Base-by-base conservation (phyloP, 768 basidiomycete species). In the Russula sp. region DNA sequence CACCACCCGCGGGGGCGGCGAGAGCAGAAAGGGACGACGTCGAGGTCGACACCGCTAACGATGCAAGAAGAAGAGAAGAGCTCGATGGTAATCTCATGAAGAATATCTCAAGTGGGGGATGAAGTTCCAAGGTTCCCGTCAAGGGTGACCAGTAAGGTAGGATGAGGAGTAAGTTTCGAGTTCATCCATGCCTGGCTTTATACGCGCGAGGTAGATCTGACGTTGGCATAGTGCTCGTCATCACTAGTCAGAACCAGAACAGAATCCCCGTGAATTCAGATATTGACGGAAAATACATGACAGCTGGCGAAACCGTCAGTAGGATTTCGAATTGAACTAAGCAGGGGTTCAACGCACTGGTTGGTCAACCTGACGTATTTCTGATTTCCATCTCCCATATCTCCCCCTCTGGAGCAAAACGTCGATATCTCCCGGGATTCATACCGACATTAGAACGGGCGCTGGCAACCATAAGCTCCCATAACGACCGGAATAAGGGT, bases 361-460 rank as follows among this genome's bases (percentile, higher is more conserved):
- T 22, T 4, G 35, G 16, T 70, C 61, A 74, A 37, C 66, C 69
- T 32, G 68, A 56, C 60, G 76, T 71, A 11, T 74, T 75, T 69
- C 76, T 71, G 64, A 69, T 68, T 52, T 78, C 81, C 84, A 89
- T 83, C 74, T 89, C 87, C 81, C 83, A 87, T 14, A 82, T 72
- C 64, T 83, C 80, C 49, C 78, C 76, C 51, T 82, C 80, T 37
- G 76, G 78, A 37, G 77, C 73, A 39, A 75, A 76, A 54, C 76
- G 71, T 59, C 77, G 77, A 56, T 73, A 73, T 61, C 72, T 74
- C 62, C 72, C 70, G 70, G 65, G n/a, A 68, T 64, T 65, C 69
- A 66, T 3, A 59, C 56, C 40, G 59, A 59, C 40, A 66, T 63
- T 40, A 68, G 68, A 55, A 40, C 73, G 74, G 44, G 80, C 75